A percentile compares a stretch with the other conserved stretches of the same genome.
These are phyloP conservation scores for Geosmithia flava DNA, from an alignment of 2,329 filamentous ascomycete species.

Conservation along the genomic window DNA sequence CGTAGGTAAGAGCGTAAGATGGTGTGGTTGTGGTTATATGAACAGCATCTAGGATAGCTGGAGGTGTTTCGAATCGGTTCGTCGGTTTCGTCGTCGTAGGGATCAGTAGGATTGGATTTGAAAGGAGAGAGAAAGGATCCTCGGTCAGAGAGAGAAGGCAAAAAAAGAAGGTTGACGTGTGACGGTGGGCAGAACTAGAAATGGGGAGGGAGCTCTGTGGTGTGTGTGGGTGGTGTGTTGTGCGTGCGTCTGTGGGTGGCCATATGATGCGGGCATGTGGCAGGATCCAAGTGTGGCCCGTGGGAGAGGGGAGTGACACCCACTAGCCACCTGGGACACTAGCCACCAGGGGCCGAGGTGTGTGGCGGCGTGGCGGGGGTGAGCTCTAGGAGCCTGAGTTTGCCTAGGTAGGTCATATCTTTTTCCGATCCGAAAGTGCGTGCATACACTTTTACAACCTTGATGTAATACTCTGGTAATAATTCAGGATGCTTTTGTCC, in stretches of 20 bases:
- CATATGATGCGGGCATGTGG: constrained; percentile 2
- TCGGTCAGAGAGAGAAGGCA: too few species aligned
- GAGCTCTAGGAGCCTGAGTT: neutral
- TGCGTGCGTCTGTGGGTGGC: neutral
- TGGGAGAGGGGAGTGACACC: too few species aligned
- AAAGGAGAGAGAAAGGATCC: too few species aligned
- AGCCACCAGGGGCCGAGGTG: too few species aligned
- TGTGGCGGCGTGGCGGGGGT: neutral
- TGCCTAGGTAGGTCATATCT: neutral
- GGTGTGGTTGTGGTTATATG: neutral
- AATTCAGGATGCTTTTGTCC: too few species aligned
- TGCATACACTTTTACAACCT: too few species aligned
- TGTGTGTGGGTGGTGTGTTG: neutral
- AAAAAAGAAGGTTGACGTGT: neutral
- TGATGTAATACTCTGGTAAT: too few species aligned
- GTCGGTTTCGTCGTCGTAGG: neutral
- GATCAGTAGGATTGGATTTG: neutral
- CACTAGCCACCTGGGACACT: too few species aligned
- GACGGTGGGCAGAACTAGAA: neutral
- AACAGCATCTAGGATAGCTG: neutral
- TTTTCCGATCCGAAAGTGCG: neutral
- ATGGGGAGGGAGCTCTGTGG: neutral
- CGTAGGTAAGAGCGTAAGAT: neutral
- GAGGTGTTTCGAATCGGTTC: neutral
- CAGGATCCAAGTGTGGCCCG: neutral